phyloP scores from a whole-genome alignment of 2,329 filamentous ascomycete genomes.

The Shiraia bambusicola region DNA sequence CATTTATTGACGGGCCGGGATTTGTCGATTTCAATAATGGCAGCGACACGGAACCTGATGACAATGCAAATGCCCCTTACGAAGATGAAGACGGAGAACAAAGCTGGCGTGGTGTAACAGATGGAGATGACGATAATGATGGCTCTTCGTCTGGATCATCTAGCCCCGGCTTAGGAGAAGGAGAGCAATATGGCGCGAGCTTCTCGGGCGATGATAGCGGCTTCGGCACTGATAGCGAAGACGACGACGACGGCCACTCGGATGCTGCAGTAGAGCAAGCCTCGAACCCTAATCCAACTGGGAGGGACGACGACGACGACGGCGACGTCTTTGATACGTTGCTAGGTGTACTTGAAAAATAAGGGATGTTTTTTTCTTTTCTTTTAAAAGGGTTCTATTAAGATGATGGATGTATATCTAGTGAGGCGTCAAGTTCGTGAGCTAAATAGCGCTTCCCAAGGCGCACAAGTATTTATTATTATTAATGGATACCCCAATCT shows the following conservation, averaged over 20 bases:
- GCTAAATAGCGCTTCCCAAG: too few relatives aligned
- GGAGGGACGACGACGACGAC: slow-evolving; percentile 15
- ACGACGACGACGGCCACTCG: slow-evolving; percentile 8
- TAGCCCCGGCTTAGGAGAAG: slow-evolving; percentile 12
- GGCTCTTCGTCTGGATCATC: slow-evolving; percentile 23
- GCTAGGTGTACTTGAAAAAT: slow-evolving; percentile 23
- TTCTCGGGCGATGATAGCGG: slow-evolving; percentile 41
- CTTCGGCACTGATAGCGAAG: slow-evolving; percentile 33
- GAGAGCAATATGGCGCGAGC: slow-evolving; percentile 33
- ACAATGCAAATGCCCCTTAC: slow-evolving; percentile 33
- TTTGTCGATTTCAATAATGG: slow-evolving; percentile 28
- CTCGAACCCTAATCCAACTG: slow-evolving; percentile 1
- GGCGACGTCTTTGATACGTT: slow-evolving; percentile 27
- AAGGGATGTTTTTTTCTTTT: not conserved
- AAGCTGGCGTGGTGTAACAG: slow-evolving; percentile 34
- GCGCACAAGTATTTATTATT: too few relatives aligned
- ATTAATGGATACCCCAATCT: too few relatives aligned
- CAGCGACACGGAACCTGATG: slow-evolving; percentile 40
- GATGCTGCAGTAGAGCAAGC: slow-evolving; percentile 9
- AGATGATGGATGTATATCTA: not conserved
- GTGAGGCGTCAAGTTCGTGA: not conserved
- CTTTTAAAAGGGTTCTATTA: not conserved
- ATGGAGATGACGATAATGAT: slow-evolving; percentile 27
- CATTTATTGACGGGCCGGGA: slow-evolving; percentile 31
- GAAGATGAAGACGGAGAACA: slow-evolving; percentile 31